Evolutionary conservation across 2,329 filamentous ascomycete genomes (phyloP), one percentile per base, ranked within the genome.

Genomic region (Penicillium hesseltinei): DNA sequence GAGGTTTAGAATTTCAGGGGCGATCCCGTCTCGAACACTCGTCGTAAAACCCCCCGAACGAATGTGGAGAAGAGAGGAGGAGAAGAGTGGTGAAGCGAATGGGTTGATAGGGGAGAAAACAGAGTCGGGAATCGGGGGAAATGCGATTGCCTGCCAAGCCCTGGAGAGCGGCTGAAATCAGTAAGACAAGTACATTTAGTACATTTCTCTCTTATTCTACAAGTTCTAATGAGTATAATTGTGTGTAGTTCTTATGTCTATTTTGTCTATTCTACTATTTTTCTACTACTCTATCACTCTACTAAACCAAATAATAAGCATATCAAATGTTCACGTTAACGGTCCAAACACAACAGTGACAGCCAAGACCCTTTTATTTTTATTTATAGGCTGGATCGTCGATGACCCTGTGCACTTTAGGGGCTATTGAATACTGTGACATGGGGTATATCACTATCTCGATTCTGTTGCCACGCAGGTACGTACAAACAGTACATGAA

Each of bases 21-120:
- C 55, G 55, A 61, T 61, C 59, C 59, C 58, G 59, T 57, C 51
- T 61, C 51, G 56, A 53, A 61, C 53, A 58, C 60, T 62, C 60
- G 62, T 59, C 55, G 58, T 59, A 59, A 59, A 62, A 60, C 65
- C 65, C 65, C 58, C 65, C 63, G 55, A 66, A 66, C 61, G 64
- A 66, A 64, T 66, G 65, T 64, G 63, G 63, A 60, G 59, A 46
- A 61, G 53, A 63, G 56, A 55, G 58, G 39, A 56, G 31, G 44
- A 38, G 50, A 35, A 29, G 39, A 31, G 39, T 35, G 46, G 49
- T 36, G 42, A 49, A 33, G 44, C 38, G 47, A 47, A 56, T 40
- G 39, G 42, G 43, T 50, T 54, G 62, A 59, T 59, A 59, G 56
- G 56, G 60, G 58, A 61, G 57, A 54, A 57, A 58, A 64, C 62